Evolutionary conservation across 1,139 yeast species (phyloP).

Genomic region (Wickerhamiella infanticola): DNA sequence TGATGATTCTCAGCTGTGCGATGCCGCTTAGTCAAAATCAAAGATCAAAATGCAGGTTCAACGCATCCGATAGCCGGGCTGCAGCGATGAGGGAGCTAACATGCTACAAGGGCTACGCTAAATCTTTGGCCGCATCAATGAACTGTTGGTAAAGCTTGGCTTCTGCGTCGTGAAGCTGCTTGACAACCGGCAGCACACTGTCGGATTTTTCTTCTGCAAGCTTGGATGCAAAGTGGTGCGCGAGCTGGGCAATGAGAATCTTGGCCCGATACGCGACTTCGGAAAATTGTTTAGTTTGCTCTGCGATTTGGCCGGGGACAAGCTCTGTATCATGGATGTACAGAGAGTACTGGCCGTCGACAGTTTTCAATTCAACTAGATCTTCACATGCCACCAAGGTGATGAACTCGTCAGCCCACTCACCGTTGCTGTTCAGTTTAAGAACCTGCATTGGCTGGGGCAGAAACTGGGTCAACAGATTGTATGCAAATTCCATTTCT

Average conservation of each 20-base stretch:
- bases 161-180: slow-evolving; percentile 6
- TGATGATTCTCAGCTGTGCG: no score
- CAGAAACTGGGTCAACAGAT: slow-evolving; percentile 10
- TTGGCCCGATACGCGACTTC: slow-evolving; percentile 7
- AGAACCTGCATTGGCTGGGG: slow-evolving; percentile 6
- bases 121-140: not conserved
- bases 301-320: slow-evolving; percentile 13
- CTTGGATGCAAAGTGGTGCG: slow-evolving; percentile 1
- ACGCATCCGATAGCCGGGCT: no score
- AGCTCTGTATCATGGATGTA: slow-evolving; percentile 14
- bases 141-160: slow-evolving; percentile 4
- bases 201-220: not conserved
- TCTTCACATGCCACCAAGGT: slow-evolving; percentile 17
- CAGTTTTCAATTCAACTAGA: slow-evolving; percentile 12
- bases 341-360: slow-evolving; percentile 14
- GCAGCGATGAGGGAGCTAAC: not conserved
- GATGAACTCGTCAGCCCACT: slow-evolving; percentile 18
- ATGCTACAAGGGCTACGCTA: not conserved
- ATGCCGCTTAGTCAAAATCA: no score
- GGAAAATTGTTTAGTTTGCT: slow-evolving; percentile 4
- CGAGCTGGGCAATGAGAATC: slow-evolving; percentile 7
- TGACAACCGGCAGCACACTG: not conserved
- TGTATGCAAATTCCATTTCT: slow-evolving; percentile 8
- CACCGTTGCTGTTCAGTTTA: slow-evolving; percentile 4
- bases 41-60: no score